Conservation (phyloP, 805 yeast genomes). For the Wickerhamiella siamensis region DNA sequence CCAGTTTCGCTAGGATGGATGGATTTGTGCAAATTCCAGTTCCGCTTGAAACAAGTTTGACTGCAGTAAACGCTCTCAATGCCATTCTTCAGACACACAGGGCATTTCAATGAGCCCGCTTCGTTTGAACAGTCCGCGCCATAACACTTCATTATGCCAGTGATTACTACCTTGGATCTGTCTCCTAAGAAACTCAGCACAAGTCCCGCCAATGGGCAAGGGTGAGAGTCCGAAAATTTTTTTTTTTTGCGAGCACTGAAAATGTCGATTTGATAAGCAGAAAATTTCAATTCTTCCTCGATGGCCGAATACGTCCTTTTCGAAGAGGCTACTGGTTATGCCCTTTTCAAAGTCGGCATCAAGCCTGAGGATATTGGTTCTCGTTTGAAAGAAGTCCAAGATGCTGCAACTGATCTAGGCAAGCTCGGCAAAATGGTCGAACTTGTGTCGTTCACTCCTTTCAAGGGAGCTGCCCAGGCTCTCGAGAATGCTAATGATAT, state of each 20-base stretch:
- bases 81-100: constrained; percentile 70
- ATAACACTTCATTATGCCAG: constrained; percentile 34
- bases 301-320: constrained; percentile 85
- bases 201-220: too few relatives aligned
- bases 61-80: constrained; percentile 56
- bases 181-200: too few relatives aligned
- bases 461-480: constrained; percentile 99
- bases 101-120: constrained; percentile 77
- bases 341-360: constrained; percentile 80
- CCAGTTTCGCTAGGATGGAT: constrained; percentile 40
- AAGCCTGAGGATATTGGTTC: constrained; percentile 93
- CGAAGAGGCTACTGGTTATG: constrained; percentile 98
- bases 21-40: constrained; percentile 45
- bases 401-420: constrained; percentile 70
- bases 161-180: too few relatives aligned
- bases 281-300: not conserved
- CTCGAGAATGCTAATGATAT: constrained; percentile 96
- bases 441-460: constrained; percentile 90
- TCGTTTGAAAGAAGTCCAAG: constrained; percentile 85
- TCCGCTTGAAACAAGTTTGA: constrained; percentile 67
- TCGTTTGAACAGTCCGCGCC: constrained; percentile 77
- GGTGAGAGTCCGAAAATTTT: not conserved
- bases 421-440: constrained; percentile 85
- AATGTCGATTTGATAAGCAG: not conserved
- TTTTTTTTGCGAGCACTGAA: not conserved